Evolutionary conservation across 2,329 filamentous ascomycete genomes (phyloP).

Genomic region (Trichophyton verrucosum): DNA sequence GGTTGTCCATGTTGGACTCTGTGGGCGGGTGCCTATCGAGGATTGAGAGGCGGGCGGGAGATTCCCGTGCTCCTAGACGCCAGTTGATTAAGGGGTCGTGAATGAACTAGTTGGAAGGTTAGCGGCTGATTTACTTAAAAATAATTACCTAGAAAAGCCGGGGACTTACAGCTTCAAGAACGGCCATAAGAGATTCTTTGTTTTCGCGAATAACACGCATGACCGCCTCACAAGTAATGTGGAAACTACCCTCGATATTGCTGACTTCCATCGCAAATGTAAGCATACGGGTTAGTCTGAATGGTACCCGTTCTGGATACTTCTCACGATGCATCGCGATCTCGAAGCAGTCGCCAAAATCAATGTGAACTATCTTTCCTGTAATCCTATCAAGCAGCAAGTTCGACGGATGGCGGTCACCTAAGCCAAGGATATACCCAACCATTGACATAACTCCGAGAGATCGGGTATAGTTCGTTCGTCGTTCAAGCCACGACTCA

Average conservation of each 20-base stretch:
- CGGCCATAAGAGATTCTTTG: constrained; percentile 97
- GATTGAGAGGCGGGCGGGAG: constrained; percentile 48
- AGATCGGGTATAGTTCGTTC: constrained; percentile 97
- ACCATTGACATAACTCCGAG: constrained; percentile 99
- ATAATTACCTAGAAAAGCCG: constrained; percentile 1
- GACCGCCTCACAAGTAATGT: constrained; percentile 94
- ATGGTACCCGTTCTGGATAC: constrained; percentile 92
- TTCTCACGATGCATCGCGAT: constrained; percentile 99
- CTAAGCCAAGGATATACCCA: constrained; percentile 94
- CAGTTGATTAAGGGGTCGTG: constrained; percentile 98
- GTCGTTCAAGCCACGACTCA: constrained; percentile 90
- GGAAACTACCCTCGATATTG: constrained; percentile 97
- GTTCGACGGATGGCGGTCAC: constrained; percentile 94
- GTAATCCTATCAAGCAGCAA: constrained; percentile 93
- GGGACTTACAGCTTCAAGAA: constrained; percentile 79
- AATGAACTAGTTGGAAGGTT: constrained; percentile 58
- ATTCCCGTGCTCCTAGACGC: constrained; percentile 60
- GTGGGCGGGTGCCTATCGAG: constrained; percentile 49
- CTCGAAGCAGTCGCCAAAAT: constrained; percentile 99
- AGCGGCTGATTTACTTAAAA: neutral
- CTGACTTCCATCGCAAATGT: constrained; percentile 99
- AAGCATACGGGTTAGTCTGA: constrained; percentile 95
- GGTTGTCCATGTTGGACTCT: constrained; percentile 35
- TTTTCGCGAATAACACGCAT: constrained; percentile 95
- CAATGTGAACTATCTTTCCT: constrained; percentile 95